A percentile compares a stretch with the other conserved stretches of the same genome.
phyloP scores from a whole-genome alignment of 2,329 filamentous ascomycete genomes.

The Colletotrichum magnum region DNA sequence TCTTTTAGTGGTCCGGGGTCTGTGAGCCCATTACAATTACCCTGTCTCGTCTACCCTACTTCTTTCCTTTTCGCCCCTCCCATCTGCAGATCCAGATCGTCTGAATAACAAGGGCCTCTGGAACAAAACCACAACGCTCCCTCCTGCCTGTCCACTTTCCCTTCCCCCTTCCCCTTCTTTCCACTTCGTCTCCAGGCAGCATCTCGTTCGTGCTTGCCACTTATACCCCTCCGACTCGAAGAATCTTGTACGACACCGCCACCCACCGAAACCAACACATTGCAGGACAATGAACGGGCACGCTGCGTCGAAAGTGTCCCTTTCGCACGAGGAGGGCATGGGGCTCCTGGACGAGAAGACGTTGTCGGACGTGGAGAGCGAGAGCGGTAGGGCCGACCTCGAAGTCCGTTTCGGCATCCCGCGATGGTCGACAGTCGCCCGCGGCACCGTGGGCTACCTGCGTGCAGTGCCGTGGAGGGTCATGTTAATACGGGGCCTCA shows the following conservation, averaged over 20 bases:
- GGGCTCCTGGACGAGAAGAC: slow-evolving; percentile 60
- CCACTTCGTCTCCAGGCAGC: slow-evolving; percentile 19
- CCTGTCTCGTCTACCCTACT: slow-evolving; percentile 36
- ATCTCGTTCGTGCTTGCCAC: slow-evolving; percentile 17
- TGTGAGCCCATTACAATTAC: slow-evolving; percentile 37
- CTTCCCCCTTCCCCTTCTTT: slow-evolving; percentile 21
- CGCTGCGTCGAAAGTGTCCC: slow-evolving; percentile 51
- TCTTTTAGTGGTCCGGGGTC: slow-evolving; percentile 25
- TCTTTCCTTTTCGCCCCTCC: slow-evolving; percentile 37
- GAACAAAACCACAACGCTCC: slow-evolving; percentile 27
- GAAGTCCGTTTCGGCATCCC: slow-evolving; percentile 51
- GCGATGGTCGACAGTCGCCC: slow-evolving; percentile 51
- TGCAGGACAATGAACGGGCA: slow-evolving; percentile 58
- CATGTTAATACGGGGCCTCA: slow-evolving; percentile 53
- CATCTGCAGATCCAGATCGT: slow-evolving; percentile 39
- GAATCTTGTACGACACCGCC: slow-evolving; percentile 12
- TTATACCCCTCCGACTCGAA: slow-evolving; percentile 2
- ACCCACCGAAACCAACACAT: slow-evolving; percentile 26
- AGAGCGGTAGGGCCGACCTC: slow-evolving; percentile 54
- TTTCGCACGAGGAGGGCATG: slow-evolving; percentile 60
- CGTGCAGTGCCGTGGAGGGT: slow-evolving; percentile 53
- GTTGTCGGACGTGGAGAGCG: slow-evolving; percentile 61
- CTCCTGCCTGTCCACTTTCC: slow-evolving; percentile 4
- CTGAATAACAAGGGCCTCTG: slow-evolving; percentile 29
- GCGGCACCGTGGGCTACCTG: slow-evolving; percentile 47